phyloP scores from a whole-genome alignment of 352 stramenopile species.

The Pythium rishiriense region DNA sequence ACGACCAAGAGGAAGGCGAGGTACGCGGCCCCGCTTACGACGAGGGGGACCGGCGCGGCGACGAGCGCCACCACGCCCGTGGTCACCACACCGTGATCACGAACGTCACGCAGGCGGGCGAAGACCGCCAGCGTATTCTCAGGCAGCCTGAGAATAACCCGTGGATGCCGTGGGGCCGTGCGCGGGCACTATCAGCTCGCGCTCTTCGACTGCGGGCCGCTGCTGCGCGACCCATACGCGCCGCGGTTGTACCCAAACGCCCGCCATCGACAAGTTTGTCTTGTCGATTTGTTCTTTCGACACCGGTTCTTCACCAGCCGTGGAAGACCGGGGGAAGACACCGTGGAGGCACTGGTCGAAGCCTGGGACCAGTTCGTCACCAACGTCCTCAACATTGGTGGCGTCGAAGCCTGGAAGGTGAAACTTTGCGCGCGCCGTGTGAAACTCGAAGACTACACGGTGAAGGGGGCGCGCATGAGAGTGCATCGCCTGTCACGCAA shows the following conservation, averaged over 20 bases:
- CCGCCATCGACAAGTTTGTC: background rate
- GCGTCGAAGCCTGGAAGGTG: too few species aligned
- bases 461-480: background rate
- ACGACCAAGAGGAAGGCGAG: background rate
- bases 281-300: background rate
- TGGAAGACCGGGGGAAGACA: background rate
- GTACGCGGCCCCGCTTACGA: too few species aligned
- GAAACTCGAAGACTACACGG: background rate
- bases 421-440: constrained; percentile 10
- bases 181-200: background rate
- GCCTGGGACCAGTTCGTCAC: background rate
- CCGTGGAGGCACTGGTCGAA: background rate
- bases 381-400: too few species aligned
- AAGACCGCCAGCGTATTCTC: too few species aligned
- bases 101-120: too few species aligned
- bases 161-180: too few species aligned
- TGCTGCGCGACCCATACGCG: background rate
- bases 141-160: too few species aligned
- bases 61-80: too few species aligned
- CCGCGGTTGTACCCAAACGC: background rate
- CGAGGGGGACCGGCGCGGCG: too few species aligned
- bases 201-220: background rate
- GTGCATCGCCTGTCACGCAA: background rate
- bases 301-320: background rate
- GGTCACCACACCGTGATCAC: too few species aligned